phyloP scores from a whole-genome alignment of 2,329 filamentous ascomycete genomes.

The Colletotrichum graminicola region DNA sequence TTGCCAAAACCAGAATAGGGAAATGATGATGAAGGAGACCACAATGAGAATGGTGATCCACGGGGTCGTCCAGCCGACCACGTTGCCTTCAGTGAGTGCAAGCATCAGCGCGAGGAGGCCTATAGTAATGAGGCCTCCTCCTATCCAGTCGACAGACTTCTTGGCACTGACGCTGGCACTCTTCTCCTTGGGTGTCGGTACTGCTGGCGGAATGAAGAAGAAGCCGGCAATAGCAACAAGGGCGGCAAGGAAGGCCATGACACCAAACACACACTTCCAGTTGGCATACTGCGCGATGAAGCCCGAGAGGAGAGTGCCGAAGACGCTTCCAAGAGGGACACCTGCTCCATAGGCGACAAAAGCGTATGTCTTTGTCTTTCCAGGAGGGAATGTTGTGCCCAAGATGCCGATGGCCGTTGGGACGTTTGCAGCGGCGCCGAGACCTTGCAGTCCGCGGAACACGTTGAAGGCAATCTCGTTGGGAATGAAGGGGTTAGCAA shows the following conservation, averaged over 20 bases:
- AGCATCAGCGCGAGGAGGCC: slow-evolving; percentile 74
- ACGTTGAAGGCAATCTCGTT: slow-evolving; percentile 77
- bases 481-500: slow-evolving; percentile 72
- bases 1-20: slow-evolving; percentile 72
- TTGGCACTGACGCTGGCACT: slow-evolving; percentile 54
- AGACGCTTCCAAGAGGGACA: slow-evolving; percentile 72
- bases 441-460: slow-evolving; percentile 74
- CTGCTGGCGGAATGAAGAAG: slow-evolving; percentile 69
- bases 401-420: slow-evolving; percentile 79
- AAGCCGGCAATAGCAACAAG: slow-evolving; percentile 68
- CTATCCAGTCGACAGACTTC: slow-evolving; percentile 74
- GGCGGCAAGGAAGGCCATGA: slow-evolving; percentile 70
- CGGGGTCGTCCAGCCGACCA: slow-evolving; percentile 74
- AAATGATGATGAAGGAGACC: slow-evolving; percentile 67
- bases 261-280: slow-evolving; percentile 78
- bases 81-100: slow-evolving; percentile 76
- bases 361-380: slow-evolving; percentile 78
- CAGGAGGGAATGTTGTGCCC: slow-evolving; percentile 74
- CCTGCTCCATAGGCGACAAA: slow-evolving; percentile 75
- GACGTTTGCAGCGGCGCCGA: slow-evolving; percentile 77
- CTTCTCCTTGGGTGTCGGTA: slow-evolving; percentile 48
- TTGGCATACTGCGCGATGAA: slow-evolving; percentile 71
- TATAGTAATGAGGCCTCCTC: slow-evolving; percentile 71
- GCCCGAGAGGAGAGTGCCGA: slow-evolving; percentile 74
- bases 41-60: slow-evolving; percentile 73